Conservation (phyloP, 2,329 filamentous ascomycete genomes). For the Cercospora zeina region DNA sequence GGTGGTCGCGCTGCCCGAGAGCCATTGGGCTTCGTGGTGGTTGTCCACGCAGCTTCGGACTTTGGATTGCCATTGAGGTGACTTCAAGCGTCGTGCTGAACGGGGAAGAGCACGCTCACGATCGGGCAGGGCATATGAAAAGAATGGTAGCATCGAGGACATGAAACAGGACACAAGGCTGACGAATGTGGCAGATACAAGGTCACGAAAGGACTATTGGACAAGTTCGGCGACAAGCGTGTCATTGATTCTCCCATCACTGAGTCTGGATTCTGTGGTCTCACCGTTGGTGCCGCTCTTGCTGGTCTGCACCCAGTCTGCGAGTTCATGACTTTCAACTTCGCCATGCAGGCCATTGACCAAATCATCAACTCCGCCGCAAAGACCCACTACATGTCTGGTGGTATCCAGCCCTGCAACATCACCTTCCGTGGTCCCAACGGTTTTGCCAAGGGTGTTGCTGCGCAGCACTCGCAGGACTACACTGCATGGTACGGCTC, state of each 20-base stretch:
- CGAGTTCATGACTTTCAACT: constrained; percentile 99
- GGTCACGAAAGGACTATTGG: constrained; percentile 95
- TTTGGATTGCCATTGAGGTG: background rate
- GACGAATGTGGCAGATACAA: constrained; percentile 69
- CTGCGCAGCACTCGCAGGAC: constrained; percentile 97
- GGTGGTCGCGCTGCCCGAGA: background rate
- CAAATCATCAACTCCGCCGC: constrained; percentile 98
- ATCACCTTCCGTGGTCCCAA: constrained; percentile 99
- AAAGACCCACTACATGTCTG: constrained; percentile 99
- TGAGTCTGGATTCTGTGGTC: constrained; percentile 90
- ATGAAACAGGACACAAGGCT: constrained; percentile 36
- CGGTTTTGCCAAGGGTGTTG: constrained; percentile 94
- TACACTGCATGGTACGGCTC: constrained; percentile 99
- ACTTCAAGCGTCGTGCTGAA: background rate
- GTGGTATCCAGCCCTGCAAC: constrained; percentile 98
- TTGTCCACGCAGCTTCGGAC: background rate
- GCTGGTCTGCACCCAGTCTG: constrained; percentile 91
- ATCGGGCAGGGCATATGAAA: background rate
- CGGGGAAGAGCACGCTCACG: background rate
- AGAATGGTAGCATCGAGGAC: background rate
- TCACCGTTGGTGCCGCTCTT: constrained; percentile 91
- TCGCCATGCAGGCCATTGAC: constrained; percentile 99
- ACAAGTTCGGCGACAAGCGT: constrained; percentile 95
- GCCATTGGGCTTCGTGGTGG: background rate
- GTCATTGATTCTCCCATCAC: constrained; percentile 99